Conservation (phyloP, 2,329 filamentous ascomycete species). For the Stemphylium beticola region DNA sequence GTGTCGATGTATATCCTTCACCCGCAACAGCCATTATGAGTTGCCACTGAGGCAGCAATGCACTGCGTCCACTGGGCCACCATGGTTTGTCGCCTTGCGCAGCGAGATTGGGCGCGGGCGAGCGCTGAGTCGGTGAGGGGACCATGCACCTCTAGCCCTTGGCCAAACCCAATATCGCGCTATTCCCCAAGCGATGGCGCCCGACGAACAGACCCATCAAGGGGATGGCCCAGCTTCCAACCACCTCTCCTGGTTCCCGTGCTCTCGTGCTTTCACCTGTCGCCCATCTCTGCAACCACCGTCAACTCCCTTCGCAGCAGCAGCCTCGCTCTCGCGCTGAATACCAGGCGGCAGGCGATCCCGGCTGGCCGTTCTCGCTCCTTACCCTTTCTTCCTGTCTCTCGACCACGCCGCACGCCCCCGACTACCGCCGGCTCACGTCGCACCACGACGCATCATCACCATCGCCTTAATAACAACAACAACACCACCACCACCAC, state of each 20-base stretch:
- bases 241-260: constrained; percentile 23
- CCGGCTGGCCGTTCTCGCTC: constrained; percentile 44
- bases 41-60: neutral
- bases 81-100: neutral
- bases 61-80: neutral
- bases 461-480: constrained; percentile 12
- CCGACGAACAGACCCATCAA: constrained; percentile 20
- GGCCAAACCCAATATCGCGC: constrained; percentile 12
- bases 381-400: constrained; percentile 38
- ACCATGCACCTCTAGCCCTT: constrained; percentile 4
- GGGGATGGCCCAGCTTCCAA: constrained; percentile 24
- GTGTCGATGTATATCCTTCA: too few species aligned
- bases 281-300: constrained; percentile 29
- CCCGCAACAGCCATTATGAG: too few species aligned
- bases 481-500: constrained; percentile 15
- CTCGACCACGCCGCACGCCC: constrained; percentile 29
- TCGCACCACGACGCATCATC: constrained; percentile 26
- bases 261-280: constrained; percentile 22
- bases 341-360: constrained; percentile 32
- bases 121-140: constrained; percentile 9
- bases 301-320: constrained; percentile 29
- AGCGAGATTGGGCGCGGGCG: neutral
- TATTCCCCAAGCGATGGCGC: constrained; percentile 12
- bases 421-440: constrained; percentile 31
- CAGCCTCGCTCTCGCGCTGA: constrained; percentile 33